Base-by-base conservation (phyloP, 495 filamentous ascomycete genomes). In the Penicillium parvum region DNA sequence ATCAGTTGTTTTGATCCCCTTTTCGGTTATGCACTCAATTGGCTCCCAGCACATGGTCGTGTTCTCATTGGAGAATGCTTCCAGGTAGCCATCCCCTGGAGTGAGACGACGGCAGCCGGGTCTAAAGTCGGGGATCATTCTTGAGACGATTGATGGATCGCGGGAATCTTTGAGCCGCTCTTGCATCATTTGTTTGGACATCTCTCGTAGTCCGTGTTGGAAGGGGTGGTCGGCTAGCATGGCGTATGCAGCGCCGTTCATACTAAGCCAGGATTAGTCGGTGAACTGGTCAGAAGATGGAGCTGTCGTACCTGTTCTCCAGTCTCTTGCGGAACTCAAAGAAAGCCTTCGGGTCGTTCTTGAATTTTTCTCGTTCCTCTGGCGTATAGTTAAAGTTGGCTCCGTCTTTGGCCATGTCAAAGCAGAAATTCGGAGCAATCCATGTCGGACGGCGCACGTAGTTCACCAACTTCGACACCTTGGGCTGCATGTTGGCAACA, bases 31-130 rank as follows among this genome's bases (percentile, higher is more conserved):
- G 5, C 58, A 43, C 10, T 43, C 52, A 17, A 69, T 66, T 0
- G 56, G 26, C 15, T 53, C 50, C 15, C 55, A 53, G 12, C 47
- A 50, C 10, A 64, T 26, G 8, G 48, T 47, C 28, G 57, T 52
- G 39, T 72, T 71, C 0, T 58, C 50, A 32, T 54, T 37, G 8
- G 46, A 52, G 30, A 74, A 63, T 1, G 64, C 48, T 43, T 73
- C 66, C 7, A 75, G 47, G 21, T 69, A 70, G 7, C 65, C 71
- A 29, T 61, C 54, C 1, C 66, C 66, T 1, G 75, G 73, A 2
- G 66, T 69, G 3, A 75, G 57, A 4, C 75, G 69, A 34, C 68
- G 64, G 49, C 76, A 79, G 3, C 72, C 72, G 23, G 73, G 60
- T 20, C 59, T 57, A 44, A 59, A 78, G 5, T 65, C 43, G 0